A percentile compares a stretch with the other conserved stretches of the same genome.
Conservation (phyloP, 2,329 filamentous ascomycete species). For the Clonostachys byssicola region DNA sequence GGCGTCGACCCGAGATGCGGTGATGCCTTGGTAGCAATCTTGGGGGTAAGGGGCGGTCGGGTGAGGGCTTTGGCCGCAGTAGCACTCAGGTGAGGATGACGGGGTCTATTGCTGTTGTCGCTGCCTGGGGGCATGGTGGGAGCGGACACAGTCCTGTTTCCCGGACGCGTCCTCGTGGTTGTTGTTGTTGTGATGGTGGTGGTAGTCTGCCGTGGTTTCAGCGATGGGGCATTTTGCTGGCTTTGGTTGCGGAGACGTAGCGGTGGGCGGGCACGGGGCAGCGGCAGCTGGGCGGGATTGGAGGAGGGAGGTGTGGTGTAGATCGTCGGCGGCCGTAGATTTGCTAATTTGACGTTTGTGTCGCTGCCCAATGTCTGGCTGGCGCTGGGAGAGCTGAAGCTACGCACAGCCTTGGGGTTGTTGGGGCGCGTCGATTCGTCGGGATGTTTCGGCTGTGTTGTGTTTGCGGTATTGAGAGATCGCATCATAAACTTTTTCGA, state of each 20-base stretch:
- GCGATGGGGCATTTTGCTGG: conserved; percentile 17
- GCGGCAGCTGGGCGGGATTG: too few relatives aligned
- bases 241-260: conserved; percentile 9
- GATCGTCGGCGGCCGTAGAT: too few relatives aligned
- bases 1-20: not conserved
- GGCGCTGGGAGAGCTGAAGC: too few relatives aligned
- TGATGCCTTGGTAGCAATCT: conserved; percentile 43
- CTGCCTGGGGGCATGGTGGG: conserved; percentile 38
- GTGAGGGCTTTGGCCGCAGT: conserved; percentile 50
- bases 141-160: not conserved
- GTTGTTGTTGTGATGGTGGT: conserved; percentile 12
- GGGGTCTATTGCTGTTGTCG: conserved; percentile 48
- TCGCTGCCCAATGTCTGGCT: too few relatives aligned
- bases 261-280: conserved; percentile 5
- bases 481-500: too few relatives aligned
- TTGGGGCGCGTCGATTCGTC: too few relatives aligned
- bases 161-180: conserved; percentile 8
- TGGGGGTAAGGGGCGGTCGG: conserved; percentile 47
- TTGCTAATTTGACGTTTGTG: too few relatives aligned
- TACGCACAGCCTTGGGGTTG: too few relatives aligned
- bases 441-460: not conserved
- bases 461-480: not conserved
- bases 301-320: too few relatives aligned
- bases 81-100: conserved; percentile 66
- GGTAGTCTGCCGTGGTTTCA: conserved; percentile 7